These are phyloP conservation scores for Colletotrichum cuscutae DNA, from an alignment of 2,329 filamentous ascomycete genomes.

Conservation along the genomic window DNA sequence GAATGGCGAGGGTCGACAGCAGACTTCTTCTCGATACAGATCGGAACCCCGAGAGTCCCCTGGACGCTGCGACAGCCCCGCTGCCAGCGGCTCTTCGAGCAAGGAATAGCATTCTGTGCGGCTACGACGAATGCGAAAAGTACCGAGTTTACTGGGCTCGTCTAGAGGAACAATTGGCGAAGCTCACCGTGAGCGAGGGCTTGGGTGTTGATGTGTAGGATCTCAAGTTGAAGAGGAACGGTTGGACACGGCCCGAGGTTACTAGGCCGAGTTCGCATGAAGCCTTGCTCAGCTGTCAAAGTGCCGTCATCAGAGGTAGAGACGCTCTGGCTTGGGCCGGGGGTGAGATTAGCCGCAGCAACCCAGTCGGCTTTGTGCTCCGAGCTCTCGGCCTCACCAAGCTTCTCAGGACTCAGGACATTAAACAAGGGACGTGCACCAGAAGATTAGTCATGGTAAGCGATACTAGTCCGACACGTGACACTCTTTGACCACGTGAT, in stretches of 20 bases:
- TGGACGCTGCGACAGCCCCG: slow-evolving; percentile 35
- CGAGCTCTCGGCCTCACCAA: background rate
- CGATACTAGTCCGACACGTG: background rate
- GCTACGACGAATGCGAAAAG: background rate
- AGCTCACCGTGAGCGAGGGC: background rate
- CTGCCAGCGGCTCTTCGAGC: slow-evolving; percentile 31
- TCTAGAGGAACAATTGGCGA: background rate
- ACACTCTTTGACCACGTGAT: background rate
- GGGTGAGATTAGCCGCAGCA: background rate
- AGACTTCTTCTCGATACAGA: slow-evolving; percentile 53
- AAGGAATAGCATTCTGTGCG: slow-evolving; percentile 44
- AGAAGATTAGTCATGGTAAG: no score
- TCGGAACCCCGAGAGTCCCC: slow-evolving; percentile 43
- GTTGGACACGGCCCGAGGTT: slow-evolving; percentile 53
- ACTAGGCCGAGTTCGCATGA: slow-evolving; percentile 33
- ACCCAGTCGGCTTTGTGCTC: background rate
- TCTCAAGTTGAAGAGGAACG: slow-evolving; percentile 35
- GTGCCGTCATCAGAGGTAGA: slow-evolving; percentile 27
- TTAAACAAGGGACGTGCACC: no score
- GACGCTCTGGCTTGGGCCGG: background rate
- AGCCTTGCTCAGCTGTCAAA: slow-evolving; percentile 14
- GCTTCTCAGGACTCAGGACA: no score
- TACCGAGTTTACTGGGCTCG: background rate
- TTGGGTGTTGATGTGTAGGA: background rate
- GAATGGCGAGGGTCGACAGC: slow-evolving; percentile 87